phyloP scores from a whole-genome alignment of 1,284 basidiomycete genomes.

The Ceratobasidium sp. region DNA sequence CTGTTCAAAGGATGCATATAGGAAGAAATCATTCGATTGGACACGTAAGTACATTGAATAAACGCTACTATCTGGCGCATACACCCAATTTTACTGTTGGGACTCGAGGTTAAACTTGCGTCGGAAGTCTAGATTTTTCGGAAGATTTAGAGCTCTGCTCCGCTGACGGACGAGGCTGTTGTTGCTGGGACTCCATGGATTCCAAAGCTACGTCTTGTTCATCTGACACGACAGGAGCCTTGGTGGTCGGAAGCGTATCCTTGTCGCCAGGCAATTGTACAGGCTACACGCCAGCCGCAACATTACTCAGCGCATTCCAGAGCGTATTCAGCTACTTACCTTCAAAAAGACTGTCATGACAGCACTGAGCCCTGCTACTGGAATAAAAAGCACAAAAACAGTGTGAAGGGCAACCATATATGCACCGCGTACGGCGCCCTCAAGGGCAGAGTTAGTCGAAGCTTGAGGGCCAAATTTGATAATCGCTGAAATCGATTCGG shows the following conservation, averaged over 20 bases:
- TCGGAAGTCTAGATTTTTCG: background rate
- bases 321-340: constrained; percentile 7
- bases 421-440: constrained; percentile 26
- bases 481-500: constrained; percentile 22
- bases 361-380: constrained; percentile 40
- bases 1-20: too few relatives aligned
- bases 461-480: constrained; percentile 39
- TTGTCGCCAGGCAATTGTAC: constrained; percentile 37
- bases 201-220: constrained; percentile 28
- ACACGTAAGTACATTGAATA: too few relatives aligned
- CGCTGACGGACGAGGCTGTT: background rate
- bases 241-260: constrained; percentile 22
- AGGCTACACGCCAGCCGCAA: constrained; percentile 16
- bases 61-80: too few relatives aligned
- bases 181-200: background rate
- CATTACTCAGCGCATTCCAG: background rate
- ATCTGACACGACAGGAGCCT: constrained; percentile 3
- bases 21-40: too few relatives aligned
- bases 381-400: constrained; percentile 39
- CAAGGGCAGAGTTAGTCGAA: background rate
- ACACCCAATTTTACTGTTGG: too few relatives aligned
- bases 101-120: constrained; percentile 10
- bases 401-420: constrained; percentile 31
- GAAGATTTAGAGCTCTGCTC: background rate
- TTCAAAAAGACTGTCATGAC: constrained; percentile 32